Conservation (phyloP, 1,284 basidiomycete genomes). For the Moniliella sp. region DNA sequence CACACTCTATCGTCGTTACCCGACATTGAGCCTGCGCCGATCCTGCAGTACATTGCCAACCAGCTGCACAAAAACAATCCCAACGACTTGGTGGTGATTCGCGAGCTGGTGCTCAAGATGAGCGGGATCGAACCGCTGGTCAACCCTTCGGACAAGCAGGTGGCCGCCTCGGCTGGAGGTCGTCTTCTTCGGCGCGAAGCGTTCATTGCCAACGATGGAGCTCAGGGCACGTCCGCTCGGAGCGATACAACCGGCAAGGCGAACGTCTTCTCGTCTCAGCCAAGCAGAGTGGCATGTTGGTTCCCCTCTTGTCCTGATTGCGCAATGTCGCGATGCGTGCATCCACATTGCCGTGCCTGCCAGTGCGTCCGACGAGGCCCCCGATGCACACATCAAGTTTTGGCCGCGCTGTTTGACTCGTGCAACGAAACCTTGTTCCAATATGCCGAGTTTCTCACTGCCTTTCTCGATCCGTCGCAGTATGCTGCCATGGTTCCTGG, state of each 20-base stretch:
- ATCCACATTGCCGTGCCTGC: too few relatives aligned
- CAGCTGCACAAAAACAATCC: conserved; percentile 49
- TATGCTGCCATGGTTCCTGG: conserved; percentile 17
- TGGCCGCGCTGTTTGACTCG: conserved; percentile 22
- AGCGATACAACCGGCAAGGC: conserved; percentile 12
- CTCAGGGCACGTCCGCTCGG: conserved; percentile 9
- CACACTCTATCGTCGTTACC: conserved; percentile 65
- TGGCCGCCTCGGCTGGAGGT: conserved; percentile 72
- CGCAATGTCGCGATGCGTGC: conserved; percentile 19
- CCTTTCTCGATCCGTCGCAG: conserved; percentile 12
- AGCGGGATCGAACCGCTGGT: conserved; percentile 54
- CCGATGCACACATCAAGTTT: too few relatives aligned
- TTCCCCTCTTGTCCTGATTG: conserved; percentile 26
- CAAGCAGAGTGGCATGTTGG: conserved; percentile 10
- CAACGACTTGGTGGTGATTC: conserved; percentile 70
- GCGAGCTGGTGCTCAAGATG: conserved; percentile 84
- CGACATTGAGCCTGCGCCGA: conserved; percentile 53
- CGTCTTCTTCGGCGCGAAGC: conserved; percentile 63
- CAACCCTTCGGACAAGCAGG: conserved; percentile 59
- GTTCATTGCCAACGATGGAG: conserved; percentile 42
- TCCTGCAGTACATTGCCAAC: conserved; percentile 74
- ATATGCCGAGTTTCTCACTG: conserved; percentile 27
- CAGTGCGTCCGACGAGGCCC: too few relatives aligned
- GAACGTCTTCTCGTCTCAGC: conserved; percentile 14
- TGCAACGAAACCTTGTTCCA: conserved; percentile 26